These are phyloP conservation scores for Dactylis glomerata DNA, from an alignment of 176 grass and related monocot species.

Conservation along the genomic window DNA sequence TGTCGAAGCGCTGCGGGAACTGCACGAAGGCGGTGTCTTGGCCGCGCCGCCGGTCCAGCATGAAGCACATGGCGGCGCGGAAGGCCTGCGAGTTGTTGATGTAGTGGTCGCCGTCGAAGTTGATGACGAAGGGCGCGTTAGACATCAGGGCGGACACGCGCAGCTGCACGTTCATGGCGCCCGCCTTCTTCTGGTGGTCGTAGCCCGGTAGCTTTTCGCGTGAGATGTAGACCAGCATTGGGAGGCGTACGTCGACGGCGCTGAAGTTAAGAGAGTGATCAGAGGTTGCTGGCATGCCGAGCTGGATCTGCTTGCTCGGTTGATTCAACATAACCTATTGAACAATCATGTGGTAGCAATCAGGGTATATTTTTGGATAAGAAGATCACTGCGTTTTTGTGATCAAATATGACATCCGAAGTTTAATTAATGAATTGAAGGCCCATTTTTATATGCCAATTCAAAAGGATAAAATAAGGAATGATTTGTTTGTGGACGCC, in stretches of 20 bases:
- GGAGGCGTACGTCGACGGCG: background rate
- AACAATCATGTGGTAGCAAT: background rate
- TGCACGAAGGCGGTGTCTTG: constrained; percentile 67
- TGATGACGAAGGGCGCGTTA: constrained; percentile 32
- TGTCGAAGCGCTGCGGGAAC: constrained; percentile 83
- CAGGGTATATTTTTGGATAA: too few species aligned
- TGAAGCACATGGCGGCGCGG: constrained; percentile 20
- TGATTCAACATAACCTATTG: background rate
- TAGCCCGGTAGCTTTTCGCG: background rate
- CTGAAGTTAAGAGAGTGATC: background rate
- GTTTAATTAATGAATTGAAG: too few species aligned
- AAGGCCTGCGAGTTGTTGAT: constrained; percentile 41
- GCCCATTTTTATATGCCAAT: too few species aligned
- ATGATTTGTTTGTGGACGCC: too few species aligned
- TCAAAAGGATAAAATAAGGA: too few species aligned
- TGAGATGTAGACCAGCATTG: background rate
- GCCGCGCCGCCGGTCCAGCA: constrained; percentile 47
- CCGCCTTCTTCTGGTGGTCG: constrained; percentile 34
- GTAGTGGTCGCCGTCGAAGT: constrained; percentile 44
- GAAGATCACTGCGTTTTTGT: too few species aligned
- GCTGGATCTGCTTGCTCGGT: background rate
- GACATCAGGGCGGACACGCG: constrained; percentile 23
- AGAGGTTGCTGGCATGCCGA: background rate
- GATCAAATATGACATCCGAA: too few species aligned
- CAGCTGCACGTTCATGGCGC: constrained; percentile 29